A percentile compares a stretch with the other conserved stretches of the same genome.
These are phyloP conservation scores for Fagopyrum homotropicum DNA, from an alignment of 148 eudicot genomes.

Conservation along the genomic window DNA sequence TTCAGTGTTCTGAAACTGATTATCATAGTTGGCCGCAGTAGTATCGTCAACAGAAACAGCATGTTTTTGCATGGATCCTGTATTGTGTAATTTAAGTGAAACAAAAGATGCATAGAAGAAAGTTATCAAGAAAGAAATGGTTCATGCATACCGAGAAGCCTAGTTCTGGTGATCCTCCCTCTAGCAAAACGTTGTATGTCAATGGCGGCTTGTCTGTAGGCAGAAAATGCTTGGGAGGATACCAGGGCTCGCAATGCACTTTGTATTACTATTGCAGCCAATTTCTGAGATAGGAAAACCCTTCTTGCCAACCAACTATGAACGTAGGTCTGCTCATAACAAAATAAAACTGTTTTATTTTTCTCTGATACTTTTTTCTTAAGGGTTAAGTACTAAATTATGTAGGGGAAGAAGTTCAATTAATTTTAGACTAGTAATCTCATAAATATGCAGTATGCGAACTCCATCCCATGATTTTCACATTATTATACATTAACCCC, in stretches of 20 bases:
- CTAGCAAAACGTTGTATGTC: slow-evolving; percentile 59
- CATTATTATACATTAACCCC: neutral
- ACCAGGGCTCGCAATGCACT: slow-evolving; percentile 32
- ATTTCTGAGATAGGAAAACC: slow-evolving; percentile 31
- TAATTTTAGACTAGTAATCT: too few species aligned
- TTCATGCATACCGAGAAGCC: slow-evolving; percentile 47
- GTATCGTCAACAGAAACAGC: slow-evolving; percentile 14
- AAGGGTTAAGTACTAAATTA: too few species aligned
- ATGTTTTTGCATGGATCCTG: slow-evolving; percentile 49
- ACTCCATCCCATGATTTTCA: neutral
- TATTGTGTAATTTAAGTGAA: slow-evolving; percentile 6
- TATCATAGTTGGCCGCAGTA: slow-evolving; percentile 11
- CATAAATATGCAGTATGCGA: neutral
- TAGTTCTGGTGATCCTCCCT: slow-evolving; percentile 53
- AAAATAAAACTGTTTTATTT: neutral
- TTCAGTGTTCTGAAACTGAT: slow-evolving; percentile 27
- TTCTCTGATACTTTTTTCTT: neutral
- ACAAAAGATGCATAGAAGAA: neutral
- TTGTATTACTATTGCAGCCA: slow-evolving; percentile 56
- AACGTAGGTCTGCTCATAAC: slow-evolving; percentile 40
- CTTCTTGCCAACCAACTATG: slow-evolving; percentile 61
- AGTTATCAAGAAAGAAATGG: neutral
- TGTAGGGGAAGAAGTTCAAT: too few species aligned
- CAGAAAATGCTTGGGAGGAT: slow-evolving; percentile 25
- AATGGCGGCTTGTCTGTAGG: slow-evolving; percentile 42